Evolutionary conservation across 2,329 filamentous ascomycete genomes (phyloP).

Genomic region (Fusarium sp.): DNA sequence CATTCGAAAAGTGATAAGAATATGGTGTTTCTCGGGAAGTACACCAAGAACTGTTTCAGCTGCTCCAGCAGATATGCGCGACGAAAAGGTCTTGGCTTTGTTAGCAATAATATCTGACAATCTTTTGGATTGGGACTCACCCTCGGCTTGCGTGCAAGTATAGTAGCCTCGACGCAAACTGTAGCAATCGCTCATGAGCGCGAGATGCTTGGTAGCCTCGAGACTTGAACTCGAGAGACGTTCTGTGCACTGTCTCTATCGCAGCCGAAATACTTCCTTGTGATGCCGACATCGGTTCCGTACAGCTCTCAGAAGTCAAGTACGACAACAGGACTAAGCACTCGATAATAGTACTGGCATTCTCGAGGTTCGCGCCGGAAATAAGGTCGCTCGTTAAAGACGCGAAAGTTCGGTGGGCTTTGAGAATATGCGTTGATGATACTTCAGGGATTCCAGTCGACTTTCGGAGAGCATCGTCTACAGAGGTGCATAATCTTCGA

Average conservation of each 20-base stretch:
- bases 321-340: conserved; percentile 74
- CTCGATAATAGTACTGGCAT: conserved; percentile 66
- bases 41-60: conserved; percentile 65
- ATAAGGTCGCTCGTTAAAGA: conserved; percentile 64
- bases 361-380: conserved; percentile 55
- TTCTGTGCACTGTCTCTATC: conserved; percentile 51
- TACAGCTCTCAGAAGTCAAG: conserved; percentile 55
- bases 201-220: conserved; percentile 46
- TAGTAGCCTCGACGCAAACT: conserved; percentile 72
- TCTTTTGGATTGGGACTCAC: conserved; percentile 45
- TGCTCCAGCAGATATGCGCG: conserved; percentile 70
- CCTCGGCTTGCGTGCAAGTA: conserved; percentile 69
- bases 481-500: conserved; percentile 51
- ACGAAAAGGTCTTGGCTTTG: conserved; percentile 65
- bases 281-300: conserved; percentile 53
- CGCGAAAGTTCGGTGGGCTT: conserved; percentile 60
- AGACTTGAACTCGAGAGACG: conserved; percentile 53
- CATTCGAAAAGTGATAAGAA: conserved; percentile 78
- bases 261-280: conserved; percentile 67
- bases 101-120: conserved; percentile 24
- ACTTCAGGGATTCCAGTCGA: conserved; percentile 27
- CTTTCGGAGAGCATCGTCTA: conserved; percentile 42
- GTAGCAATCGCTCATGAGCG: conserved; percentile 71
- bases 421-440: conserved; percentile 57
- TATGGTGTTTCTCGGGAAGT: conserved; percentile 79